Conservation (phyloP, 371 early-diverging fungal species). For the Blakeslea trispora region DNA sequence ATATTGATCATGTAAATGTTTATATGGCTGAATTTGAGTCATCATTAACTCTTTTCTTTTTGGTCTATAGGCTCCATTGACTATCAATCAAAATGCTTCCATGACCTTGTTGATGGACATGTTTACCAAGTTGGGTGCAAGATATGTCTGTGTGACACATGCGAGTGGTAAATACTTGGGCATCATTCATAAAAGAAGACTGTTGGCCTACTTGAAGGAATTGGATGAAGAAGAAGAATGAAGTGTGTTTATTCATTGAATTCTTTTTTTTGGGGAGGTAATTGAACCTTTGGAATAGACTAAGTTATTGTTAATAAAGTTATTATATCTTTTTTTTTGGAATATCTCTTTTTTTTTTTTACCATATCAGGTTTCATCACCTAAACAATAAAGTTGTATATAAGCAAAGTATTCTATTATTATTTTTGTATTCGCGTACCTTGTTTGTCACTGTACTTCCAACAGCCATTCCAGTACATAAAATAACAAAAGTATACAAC, state of each 20-base stretch:
- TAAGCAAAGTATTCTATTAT: no score
- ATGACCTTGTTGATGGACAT: constrained; percentile 89
- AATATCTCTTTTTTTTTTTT: constrained; percentile 4
- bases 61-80: constrained; percentile 70
- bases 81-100: constrained; percentile 71
- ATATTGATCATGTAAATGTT: constrained; percentile 75
- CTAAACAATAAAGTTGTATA: constrained; percentile 15
- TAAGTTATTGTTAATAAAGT: neutral
- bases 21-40: no score
- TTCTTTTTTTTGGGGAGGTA: constrained; percentile 14
- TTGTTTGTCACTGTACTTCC: constrained; percentile 50
- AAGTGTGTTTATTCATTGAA: neutral
- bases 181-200: constrained; percentile 74
- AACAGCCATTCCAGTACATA: constrained; percentile 49
- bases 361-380: constrained; percentile 46
- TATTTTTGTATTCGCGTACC: constrained; percentile 21
- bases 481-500: constrained; percentile 38
- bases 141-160: constrained; percentile 62
- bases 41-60: constrained; percentile 4
- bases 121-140: constrained; percentile 81
- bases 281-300: constrained; percentile 23
- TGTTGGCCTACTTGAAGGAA: constrained; percentile 68
- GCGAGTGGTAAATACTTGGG: constrained; percentile 67
- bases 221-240: constrained; percentile 47
- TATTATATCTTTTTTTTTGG: neutral